These are phyloP conservation scores for Citrus hindsii DNA, from an alignment of 345 rosid species.

Conservation along the genomic window DNA sequence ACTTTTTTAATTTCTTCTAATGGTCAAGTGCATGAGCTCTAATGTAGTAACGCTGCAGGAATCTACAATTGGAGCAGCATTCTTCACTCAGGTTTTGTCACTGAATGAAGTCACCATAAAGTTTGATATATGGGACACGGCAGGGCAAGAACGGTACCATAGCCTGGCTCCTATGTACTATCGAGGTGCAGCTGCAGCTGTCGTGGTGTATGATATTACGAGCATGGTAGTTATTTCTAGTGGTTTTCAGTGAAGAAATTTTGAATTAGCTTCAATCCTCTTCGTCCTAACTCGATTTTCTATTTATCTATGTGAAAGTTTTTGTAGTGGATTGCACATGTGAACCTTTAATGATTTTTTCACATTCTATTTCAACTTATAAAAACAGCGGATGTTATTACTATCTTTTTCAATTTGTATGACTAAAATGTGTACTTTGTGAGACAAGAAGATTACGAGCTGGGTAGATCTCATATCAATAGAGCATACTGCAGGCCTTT, in stretches of 20 bases:
- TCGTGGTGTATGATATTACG: conserved; percentile 71
- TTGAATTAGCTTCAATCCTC: background rate
- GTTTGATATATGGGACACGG: conserved; percentile 86
- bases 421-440: background rate
- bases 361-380: background rate
- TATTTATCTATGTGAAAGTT: background rate
- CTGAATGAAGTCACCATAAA: conserved; percentile 61
- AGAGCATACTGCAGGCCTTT: background rate
- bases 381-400: background rate
- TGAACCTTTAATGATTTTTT: background rate
- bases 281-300: background rate
- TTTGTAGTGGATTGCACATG: background rate
- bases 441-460: background rate
- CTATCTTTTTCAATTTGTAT: background rate
- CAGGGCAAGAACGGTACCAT: conserved; percentile 83
- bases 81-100: conserved; percentile 74
- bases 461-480: background rate
- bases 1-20: background rate
- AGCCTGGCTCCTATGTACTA: conserved; percentile 90
- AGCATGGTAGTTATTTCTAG: conserved; percentile 45
- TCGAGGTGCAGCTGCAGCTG: conserved; percentile 84
- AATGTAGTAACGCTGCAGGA: conserved; percentile 36
- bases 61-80: conserved; percentile 83
- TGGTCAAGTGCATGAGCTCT: background rate
- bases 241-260: background rate